A percentile compares a stretch with the other conserved stretches of the same genome.
These are phyloP conservation scores for Omphalotus olearius DNA, from an alignment of 1,284 basidiomycete genomes.

Conservation along the genomic window DNA sequence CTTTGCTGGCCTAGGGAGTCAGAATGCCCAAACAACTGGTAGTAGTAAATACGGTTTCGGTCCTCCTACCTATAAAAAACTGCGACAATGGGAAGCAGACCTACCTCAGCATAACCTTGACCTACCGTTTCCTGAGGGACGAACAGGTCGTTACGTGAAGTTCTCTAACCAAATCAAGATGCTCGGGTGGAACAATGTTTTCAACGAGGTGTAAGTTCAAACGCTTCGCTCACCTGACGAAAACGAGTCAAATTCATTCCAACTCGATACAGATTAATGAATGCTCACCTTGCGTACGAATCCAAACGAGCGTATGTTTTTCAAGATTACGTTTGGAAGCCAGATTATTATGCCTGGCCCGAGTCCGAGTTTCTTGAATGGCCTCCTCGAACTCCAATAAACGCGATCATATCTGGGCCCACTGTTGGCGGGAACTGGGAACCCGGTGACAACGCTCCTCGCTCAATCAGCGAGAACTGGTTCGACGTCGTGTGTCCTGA, in stretches of 20 bases:
- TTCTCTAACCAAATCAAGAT: slow-evolving; percentile 11
- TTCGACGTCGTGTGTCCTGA: slow-evolving; percentile 34
- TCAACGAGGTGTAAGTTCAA: slow-evolving; percentile 16
- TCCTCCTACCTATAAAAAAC: slow-evolving; percentile 5
- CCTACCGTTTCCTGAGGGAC: slow-evolving; percentile 14
- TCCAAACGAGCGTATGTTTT: slow-evolving; percentile 44
- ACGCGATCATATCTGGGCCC: slow-evolving; percentile 34
- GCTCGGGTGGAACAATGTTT: slow-evolving; percentile 15
- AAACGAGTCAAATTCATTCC: background rate
- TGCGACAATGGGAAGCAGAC: slow-evolving; percentile 3
- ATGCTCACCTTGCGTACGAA: slow-evolving; percentile 40
- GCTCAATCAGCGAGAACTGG: slow-evolving; percentile 29
- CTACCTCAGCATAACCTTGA: slow-evolving; percentile 14
- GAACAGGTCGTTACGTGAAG: slow-evolving; percentile 13
- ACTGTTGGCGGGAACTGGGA: slow-evolving; percentile 30
- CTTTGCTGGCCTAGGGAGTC: background rate
- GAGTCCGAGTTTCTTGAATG: slow-evolving; percentile 17
- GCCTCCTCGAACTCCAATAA: slow-evolving; percentile 31
- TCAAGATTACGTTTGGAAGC: slow-evolving; percentile 35
- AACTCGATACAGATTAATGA: slow-evolving; percentile 41
- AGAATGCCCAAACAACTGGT: background rate
- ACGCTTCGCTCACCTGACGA: no score
- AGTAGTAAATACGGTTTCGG: slow-evolving; percentile 2
- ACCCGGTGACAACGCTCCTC: slow-evolving; percentile 32
- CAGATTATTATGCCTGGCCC: slow-evolving; percentile 32